A percentile compares a stretch with the other conserved stretches of the same genome.
Conservation (phyloP, 2,329 filamentous ascomycete species). For the Colletotrichum ledebouriae region DNA sequence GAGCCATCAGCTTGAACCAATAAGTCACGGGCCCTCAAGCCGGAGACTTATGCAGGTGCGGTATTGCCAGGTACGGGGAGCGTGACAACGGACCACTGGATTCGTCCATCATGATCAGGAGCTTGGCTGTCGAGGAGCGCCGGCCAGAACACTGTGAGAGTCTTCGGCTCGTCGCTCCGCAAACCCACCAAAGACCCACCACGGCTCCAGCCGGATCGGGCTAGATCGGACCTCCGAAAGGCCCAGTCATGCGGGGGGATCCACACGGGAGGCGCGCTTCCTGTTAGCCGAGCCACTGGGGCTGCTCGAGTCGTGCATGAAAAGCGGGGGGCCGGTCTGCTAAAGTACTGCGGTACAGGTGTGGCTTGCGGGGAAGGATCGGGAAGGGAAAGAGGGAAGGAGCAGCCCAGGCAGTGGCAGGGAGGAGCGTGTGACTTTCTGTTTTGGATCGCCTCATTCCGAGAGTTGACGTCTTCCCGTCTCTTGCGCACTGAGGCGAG, state of each 20-base stretch:
- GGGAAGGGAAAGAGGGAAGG: not conserved
- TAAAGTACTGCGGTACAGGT: not conserved
- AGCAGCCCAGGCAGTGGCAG: not conserved
- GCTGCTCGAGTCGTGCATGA: not conserved
- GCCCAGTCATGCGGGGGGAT: slow-evolving; percentile 36
- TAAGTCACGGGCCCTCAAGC: slow-evolving; percentile 29
- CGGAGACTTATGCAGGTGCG: slow-evolving; percentile 36
- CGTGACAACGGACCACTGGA: slow-evolving; percentile 19
- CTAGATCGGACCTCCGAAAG: not conserved
- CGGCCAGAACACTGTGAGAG: not conserved
- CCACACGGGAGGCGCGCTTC: slow-evolving; percentile 10
- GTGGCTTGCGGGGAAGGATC: slow-evolving; percentile 9
- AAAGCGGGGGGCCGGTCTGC: slow-evolving; percentile 18
- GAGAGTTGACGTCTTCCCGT: slow-evolving; percentile 1
- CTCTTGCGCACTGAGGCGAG: not conserved
- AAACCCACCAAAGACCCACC: slow-evolving; percentile 15
- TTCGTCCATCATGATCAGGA: too few relatives aligned
- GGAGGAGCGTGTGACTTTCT: slow-evolving; percentile 33
- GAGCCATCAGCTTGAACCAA: slow-evolving; percentile 33
- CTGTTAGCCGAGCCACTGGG: slow-evolving; percentile 32
- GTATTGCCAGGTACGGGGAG: slow-evolving; percentile 27
- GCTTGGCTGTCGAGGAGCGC: not conserved
- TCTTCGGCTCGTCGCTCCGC: slow-evolving; percentile 40
- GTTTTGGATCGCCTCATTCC: slow-evolving; percentile 20
- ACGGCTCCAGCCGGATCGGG: rapidly evolving